Conservation (phyloP, 164 flowering plant species). For the Nelumbo lutea region DNA sequence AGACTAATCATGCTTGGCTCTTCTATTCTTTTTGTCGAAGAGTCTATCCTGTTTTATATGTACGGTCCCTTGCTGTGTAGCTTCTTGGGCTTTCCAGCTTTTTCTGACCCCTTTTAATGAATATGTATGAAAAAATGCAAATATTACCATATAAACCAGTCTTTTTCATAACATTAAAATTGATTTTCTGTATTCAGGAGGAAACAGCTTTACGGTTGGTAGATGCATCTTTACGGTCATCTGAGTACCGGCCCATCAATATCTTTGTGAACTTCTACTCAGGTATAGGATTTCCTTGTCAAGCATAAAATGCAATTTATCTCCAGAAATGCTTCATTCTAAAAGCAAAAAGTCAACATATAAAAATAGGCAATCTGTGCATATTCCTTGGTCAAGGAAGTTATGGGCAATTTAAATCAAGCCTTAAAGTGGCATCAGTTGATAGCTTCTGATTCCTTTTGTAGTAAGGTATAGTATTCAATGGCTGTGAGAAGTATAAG, state of each 20-base stretch:
- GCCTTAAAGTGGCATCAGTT: neutral
- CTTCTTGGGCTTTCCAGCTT: no score
- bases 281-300: conserved; percentile 35
- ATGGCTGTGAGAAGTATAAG: no score
- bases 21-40: no score
- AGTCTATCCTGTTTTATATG: no score
- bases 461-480: no score
- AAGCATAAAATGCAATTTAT: neutral
- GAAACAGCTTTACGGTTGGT: conserved; percentile 86
- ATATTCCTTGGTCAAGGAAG: neutral
- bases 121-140: neutral
- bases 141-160: neutral
- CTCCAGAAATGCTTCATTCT: no score
- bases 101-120: neutral
- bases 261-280: conserved; percentile 88
- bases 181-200: conserved; percentile 46
- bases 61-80: neutral
- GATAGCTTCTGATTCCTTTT: neutral
- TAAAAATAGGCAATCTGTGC: neutral
- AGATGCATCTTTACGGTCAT: conserved; percentile 58
- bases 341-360: no score
- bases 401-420: neutral
- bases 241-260: conserved; percentile 91
- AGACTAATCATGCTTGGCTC: no score
- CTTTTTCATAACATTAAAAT: neutral